Base-by-base conservation (phyloP, 805 yeast species). In the Ogataea angusta region DNA sequence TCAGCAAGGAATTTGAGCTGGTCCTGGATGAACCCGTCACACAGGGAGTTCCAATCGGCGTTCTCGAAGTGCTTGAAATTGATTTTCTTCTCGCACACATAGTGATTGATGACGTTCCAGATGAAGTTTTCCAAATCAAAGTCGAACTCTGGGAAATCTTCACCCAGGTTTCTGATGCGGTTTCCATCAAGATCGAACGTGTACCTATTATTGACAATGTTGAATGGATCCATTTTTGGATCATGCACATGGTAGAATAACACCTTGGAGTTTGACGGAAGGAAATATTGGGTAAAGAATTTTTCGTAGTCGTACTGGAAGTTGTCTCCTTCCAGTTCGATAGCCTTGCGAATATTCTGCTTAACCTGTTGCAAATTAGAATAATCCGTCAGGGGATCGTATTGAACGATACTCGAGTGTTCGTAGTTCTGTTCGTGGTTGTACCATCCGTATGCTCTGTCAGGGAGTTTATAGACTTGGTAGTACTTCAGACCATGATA, bases 201-300 rank as follows among this genome's bases (percentile, higher is more conserved):
- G 44, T 45, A 59, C 36, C 48, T 53, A 30, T 53, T 49, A 5
- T 58, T 52, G 27, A 56, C 47, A 25, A 60, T 60, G 19, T 49
- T 57, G 69, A 75, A 74, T 2, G 80, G 80, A 52, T 75, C 69
- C 53, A 76, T 66, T 57, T 75, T 75, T 14, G 80, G 80, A 55
- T 65, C 73, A 54, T 76, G 77, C 22, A 77, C 74, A 48, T 76
- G 81, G 33, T 48, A 76, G 31, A 63, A 61, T 36, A 63, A 43
- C 32, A 57, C 60, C 32, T 55, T 53, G 1, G 63, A 56, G 40
- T 54, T 57, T 10, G 49, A 47, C 14, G 60, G 51, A 15, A 50
- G 47, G 49, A 63, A 63, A 31, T 37, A 48, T 31, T 55, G 44
- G 12, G 52, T 44, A 45, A 46, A 58, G 38, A 53, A 53, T 27